Evolutionary conservation across 2,329 filamentous ascomycete species (phyloP), one percentile per base, ranked within the genome.

Genomic region (Cercospora sp.): DNA sequence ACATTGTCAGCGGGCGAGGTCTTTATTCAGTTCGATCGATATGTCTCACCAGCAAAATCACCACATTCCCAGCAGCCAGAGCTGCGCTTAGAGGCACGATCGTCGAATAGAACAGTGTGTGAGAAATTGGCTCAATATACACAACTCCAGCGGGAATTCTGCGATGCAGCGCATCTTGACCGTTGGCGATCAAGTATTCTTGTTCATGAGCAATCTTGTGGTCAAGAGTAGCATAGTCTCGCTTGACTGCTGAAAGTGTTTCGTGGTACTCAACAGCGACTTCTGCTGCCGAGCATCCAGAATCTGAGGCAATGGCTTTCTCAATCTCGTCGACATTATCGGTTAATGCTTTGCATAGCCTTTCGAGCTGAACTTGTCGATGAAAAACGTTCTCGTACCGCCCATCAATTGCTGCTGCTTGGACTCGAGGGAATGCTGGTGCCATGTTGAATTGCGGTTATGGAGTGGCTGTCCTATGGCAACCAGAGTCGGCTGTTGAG

Each of bases 21-120:
- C n/a, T 55, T 18, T n/a, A 5, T 30, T 2, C 33, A 10, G 9
- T 57, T 16, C 9, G 18, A 26, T 23, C 2, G 1, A 3, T 2
- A 64, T 16, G 1, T 16, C 77, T 72, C 67, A 85, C 84, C 77
- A 85, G 81, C 10, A 87, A 57, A 33, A 83, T 77, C 3, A 85
- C 78, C 70, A 83, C 86, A 66, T 85, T 86, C 0, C 85, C 85
- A 12, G 83, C 83, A 0, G 82, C 80, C 31, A 87, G 70, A 7
- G 84, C 83, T 4, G 83, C 80, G 36, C 79, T 80, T 45, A 86
- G 61, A 0, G 83, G 80, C 3, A 76, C 77, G 18, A 85, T 70
- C 1, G 80, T 71, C 0, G 81, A 84, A 69, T 82, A 86, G 67
- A 87, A 82, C 8, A 83, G 75, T 0, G 81, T 86, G 73, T 87